phyloP scores from a whole-genome alignment of 805 yeast species.

The Sungouiella thailandica region DNA sequence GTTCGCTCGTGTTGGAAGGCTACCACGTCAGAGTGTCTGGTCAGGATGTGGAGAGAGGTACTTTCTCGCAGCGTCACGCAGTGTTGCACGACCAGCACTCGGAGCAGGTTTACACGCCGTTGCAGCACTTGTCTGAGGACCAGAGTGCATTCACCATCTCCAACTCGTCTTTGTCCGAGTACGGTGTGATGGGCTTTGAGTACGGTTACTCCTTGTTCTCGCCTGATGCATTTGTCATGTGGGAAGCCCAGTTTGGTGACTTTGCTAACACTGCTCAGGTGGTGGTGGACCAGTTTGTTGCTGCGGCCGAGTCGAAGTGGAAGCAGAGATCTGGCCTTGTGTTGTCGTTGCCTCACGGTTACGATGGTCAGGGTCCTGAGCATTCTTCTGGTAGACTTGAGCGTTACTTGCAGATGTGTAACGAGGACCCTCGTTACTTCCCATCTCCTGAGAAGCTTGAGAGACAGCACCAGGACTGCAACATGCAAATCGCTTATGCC shows the following conservation, averaged over 20 bases:
- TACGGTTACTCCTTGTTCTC: constrained; percentile 97
- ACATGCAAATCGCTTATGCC: constrained; percentile 97
- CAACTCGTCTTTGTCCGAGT: constrained; percentile 95
- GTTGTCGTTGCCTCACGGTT: constrained; percentile 96
- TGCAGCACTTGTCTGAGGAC: constrained; percentile 68
- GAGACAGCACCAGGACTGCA: constrained; percentile 98
- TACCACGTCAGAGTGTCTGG: constrained; percentile 96
- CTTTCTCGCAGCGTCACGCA: constrained; percentile 99
- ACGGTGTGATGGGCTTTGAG: constrained; percentile 99
- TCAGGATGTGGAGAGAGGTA: constrained; percentile 99
- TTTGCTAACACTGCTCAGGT: constrained; percentile 99
- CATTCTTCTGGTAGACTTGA: constrained; percentile 97
- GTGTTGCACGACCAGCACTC: constrained; percentile 93
- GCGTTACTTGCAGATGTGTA: constrained; percentile 91
- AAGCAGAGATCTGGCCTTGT: constrained; percentile 97
- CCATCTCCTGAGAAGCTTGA: constrained; percentile 84
- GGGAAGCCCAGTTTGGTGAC: constrained; percentile 99
- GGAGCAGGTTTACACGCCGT: constrained; percentile 80
- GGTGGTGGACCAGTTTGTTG: constrained; percentile 91
- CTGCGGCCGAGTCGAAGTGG: constrained; percentile 98
- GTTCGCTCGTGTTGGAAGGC: constrained; percentile 88
- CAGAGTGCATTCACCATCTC: constrained; percentile 86
- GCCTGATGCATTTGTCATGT: constrained; percentile 93
- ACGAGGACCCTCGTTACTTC: constrained; percentile 93
- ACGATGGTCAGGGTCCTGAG: constrained; percentile 99